Evolutionary conservation across 345 rosid species (phyloP), one percentile per base, ranked within the genome.

Genomic region (Toxicodendron radicans): DNA sequence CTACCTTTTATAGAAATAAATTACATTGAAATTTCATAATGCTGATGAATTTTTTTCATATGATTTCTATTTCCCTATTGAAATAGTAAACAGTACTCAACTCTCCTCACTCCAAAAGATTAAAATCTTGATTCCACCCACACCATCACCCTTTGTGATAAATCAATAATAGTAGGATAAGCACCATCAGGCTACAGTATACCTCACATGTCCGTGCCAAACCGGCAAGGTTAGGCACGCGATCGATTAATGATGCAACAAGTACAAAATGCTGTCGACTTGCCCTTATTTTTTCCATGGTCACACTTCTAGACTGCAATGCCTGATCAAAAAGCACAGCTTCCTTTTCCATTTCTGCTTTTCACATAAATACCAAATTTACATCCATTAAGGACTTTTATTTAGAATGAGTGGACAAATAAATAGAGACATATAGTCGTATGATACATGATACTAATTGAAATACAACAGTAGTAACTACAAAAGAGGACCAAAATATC

Each of bases 191-290:
- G 10, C 48, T 23, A 49, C 10, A 56, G 53, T 83, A 74, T 73
- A 92, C 99, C 95, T 95, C 97, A 81, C 99, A 90, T 21, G 99
- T 91, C 75, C 97, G 89, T 73, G 97, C 95, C 85, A 95, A 85
- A 62, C 99, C 97, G 60, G 97, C 97, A 80, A 95, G 94, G 80
- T 95, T 95, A 62, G 99, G 99, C 68, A 92, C 88, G 49, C 99
- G 94, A 80, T 95, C 97, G 75, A 92, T 81, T 49, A 95, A 78
- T 62, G 97, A 95, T 68, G 98, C 99, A 64, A 95, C 99, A 53
- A 95, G 88, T 71, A 95, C 85, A 80, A 95, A 80, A 33, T 85
- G 78, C 83, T 91, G 99, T 43, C 85, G 86, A 70, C 93, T 88
- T 68, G 90, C 89, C 85, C 78, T 87, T 73, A 83, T 62, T 74